Base-by-base conservation (phyloP, 2,329 filamentous ascomycete species). In the Neonectria ditissima region DNA sequence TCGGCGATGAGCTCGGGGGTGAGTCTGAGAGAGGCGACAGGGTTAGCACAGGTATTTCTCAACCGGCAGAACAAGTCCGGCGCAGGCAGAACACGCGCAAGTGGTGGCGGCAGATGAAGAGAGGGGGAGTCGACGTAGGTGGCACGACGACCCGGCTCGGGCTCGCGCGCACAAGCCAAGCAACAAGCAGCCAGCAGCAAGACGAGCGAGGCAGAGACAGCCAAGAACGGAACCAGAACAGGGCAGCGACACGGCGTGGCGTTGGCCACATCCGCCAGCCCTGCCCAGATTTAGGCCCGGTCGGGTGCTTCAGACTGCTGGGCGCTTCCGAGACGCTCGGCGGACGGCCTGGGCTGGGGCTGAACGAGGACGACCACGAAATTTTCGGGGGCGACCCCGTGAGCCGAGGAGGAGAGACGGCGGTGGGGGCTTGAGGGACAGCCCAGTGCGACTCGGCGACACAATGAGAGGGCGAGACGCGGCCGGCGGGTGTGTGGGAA, bases 1-100 rank as follows among this genome's bases (percentile, higher is more conserved):
- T 89, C 86, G 68, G 82, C 78, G 65, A 87, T 80, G 65, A 88
- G 79, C 74, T 89, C 86, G 55, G 86, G 86, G 9, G 85, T 87
- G 55, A 89, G 75, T 69, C 80, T 82, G 70, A 54, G 18, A 53
- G 59, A 59, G 65, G 58, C 45, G 52, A 44, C 34, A 53, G 61
- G 64, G 69, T 77, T 71, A 76, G 74, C 60, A 67, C 63, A 59
- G 51, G 55, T 37, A 39, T 54, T 54, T 43, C 24, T 28, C 37
- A 48, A 39, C 47, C 41, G 52, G 54, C 22, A 52, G 24, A 37
- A 56, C 32, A 59, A 41, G 55, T 57, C 58, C 53, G 44, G 30
- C 32, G 18, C 28, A 55, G 47, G 47, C 43, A 55, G 52, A 43
- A 37, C 52, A 48, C 44, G 37, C 55, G 63, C 50, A 45, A 47